phyloP scores from a whole-genome alignment of 768 basidiomycete species.

The Candolleomyces eurysporus region DNA sequence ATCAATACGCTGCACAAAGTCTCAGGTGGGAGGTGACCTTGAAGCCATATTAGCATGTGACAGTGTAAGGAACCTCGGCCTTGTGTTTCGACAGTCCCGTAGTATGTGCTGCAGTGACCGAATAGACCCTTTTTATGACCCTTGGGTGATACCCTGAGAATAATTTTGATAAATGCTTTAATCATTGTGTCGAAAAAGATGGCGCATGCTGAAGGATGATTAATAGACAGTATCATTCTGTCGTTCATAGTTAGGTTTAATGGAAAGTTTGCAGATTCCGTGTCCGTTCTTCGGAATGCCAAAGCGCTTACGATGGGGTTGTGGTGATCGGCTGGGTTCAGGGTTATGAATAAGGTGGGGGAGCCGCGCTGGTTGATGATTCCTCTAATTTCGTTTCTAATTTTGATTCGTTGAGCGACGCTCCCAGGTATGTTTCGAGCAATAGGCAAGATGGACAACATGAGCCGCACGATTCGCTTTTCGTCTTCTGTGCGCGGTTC shows the following conservation, averaged over 20 bases:
- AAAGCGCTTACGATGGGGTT: not conserved
- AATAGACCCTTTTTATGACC: not conserved
- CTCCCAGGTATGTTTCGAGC: not conserved
- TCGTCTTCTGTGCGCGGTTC: not conserved
- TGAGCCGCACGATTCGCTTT: not conserved
- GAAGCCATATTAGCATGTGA: slow-evolving; percentile 1
- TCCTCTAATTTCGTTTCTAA: not conserved
- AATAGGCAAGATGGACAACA: not conserved
- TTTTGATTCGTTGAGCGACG: not conserved
- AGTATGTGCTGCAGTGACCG: not conserved
- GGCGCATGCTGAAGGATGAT: not conserved
- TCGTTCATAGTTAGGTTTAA: not conserved
- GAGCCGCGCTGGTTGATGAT: not conserved
- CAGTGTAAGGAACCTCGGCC: not conserved
- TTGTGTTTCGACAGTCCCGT: not conserved
- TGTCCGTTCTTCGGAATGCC: no score
- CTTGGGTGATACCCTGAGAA: not conserved
- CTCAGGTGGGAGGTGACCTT: not conserved
- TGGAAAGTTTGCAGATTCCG: no score
- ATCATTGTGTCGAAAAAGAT: not conserved
- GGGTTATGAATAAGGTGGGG: not conserved
- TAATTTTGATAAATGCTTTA: not conserved
- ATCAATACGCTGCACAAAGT: not conserved
- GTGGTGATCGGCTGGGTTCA: not conserved
- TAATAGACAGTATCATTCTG: not conserved